These are phyloP conservation scores for Saxophila tyrrhenica DNA, from an alignment of 495 filamentous ascomycete species.

Conservation along the genomic window DNA sequence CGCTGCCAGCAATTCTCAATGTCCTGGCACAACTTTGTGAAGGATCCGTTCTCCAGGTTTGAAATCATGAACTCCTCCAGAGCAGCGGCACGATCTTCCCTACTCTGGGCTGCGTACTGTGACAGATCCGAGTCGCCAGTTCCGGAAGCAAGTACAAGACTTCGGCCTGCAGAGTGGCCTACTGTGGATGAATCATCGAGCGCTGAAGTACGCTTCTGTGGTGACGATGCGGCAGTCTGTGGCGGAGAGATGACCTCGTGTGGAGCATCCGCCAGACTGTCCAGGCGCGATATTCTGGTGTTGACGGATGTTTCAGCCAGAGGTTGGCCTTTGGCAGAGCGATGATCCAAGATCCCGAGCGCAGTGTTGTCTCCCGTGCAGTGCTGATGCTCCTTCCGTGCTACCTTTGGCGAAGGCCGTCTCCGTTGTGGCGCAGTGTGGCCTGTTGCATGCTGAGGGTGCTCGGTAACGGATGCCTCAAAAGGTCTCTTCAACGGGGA, in stretches of 20 bases:
- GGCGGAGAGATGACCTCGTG: constrained; percentile 9
- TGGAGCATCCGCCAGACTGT: constrained; percentile 14
- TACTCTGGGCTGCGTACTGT: constrained; percentile 26
- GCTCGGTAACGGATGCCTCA: background rate
- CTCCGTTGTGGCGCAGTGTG: too few species aligned
- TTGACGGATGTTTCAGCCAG: constrained; percentile 2
- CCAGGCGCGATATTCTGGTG: background rate
- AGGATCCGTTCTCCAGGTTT: constrained; percentile 32
- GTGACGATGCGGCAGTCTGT: background rate
- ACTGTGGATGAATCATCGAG: background rate
- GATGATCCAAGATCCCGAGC: too few species aligned
- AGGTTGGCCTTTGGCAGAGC: background rate
- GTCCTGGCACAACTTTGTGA: constrained; percentile 34
- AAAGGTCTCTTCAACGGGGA: constrained; percentile 14
- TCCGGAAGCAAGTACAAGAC: background rate
- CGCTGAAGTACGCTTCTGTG: constrained; percentile 2
- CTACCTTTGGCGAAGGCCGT: too few species aligned
- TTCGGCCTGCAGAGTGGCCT: background rate
- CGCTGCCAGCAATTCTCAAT: constrained; percentile 32
- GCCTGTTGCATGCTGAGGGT: background rate
- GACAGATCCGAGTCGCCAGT: constrained; percentile 7
- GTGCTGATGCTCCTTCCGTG: too few species aligned
- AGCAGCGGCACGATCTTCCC: constrained; percentile 26
- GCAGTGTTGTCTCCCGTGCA: too few species aligned
- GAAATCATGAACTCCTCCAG: constrained; percentile 35